These are phyloP conservation scores for Vararia minispora DNA, from an alignment of 768 basidiomycete species.

Conservation along the genomic window DNA sequence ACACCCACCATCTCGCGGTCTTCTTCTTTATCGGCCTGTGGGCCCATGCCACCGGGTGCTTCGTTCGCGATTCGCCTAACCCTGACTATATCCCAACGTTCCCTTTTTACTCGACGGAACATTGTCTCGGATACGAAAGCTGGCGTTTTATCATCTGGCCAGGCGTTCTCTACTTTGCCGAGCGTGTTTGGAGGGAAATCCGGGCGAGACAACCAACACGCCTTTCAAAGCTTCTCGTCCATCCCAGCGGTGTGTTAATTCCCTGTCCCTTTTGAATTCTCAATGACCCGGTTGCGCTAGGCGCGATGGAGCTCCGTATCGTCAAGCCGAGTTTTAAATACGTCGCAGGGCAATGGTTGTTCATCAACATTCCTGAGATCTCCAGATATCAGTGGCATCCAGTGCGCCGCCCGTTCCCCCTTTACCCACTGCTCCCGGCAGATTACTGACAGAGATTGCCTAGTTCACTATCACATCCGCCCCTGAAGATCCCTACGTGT, in stretches of 20 bases:
- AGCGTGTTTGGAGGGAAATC: constrained; percentile 76
- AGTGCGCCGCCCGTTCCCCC: constrained; percentile 34
- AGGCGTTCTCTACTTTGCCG: constrained; percentile 80
- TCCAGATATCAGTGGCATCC: constrained; percentile 89
- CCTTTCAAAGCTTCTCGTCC: constrained; percentile 78
- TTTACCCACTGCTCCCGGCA: not conserved
- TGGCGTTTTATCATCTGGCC: constrained; percentile 93
- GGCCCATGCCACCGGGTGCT: constrained; percentile 88
- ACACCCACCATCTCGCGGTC: constrained; percentile 90
- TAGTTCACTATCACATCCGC: constrained; percentile 94
- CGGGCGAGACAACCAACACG: constrained; percentile 69
- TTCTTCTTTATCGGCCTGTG: constrained; percentile 90
- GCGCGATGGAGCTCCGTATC: constrained; percentile 90
- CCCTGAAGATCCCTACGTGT: constrained; percentile 88
- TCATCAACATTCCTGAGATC: constrained; percentile 79
- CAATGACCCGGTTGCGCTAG: constrained; percentile 23
- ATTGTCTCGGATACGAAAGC: constrained; percentile 85
- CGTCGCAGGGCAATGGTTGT: constrained; percentile 86
- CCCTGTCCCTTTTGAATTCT: not conserved
- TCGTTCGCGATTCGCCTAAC: constrained; percentile 75
- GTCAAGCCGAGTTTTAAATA: constrained; percentile 89
- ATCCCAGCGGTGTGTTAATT: constrained; percentile 63
- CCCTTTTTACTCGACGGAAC: constrained; percentile 81
- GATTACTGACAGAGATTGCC: constrained; percentile 2
- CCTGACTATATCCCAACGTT: constrained; percentile 63